These are phyloP conservation scores for Fusarium globosum DNA, from an alignment of 2,329 filamentous ascomycete genomes.

Conservation along the genomic window DNA sequence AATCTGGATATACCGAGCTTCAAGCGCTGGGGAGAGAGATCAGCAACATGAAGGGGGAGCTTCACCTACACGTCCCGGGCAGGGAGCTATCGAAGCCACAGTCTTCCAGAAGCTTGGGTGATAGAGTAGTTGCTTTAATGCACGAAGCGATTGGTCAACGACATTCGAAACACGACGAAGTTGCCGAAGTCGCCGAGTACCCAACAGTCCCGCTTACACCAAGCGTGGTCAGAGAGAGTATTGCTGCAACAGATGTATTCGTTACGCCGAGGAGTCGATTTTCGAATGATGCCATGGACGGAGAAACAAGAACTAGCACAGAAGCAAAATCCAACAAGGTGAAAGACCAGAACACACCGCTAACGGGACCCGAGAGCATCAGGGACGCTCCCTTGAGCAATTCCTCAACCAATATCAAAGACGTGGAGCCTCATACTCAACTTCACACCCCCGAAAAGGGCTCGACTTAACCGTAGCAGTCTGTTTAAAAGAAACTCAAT, in stretches of 20 bases:
- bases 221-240: slow-evolving; percentile 26
- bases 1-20: slow-evolving; percentile 38
- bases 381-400: neutral
- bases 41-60: slow-evolving; percentile 26
- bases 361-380: neutral
- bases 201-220: slow-evolving; percentile 24
- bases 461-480: neutral
- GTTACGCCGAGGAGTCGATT: slow-evolving; percentile 39
- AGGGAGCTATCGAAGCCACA: slow-evolving; percentile 2
- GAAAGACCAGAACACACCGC: neutral
- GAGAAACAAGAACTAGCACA: neutral
- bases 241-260: slow-evolving; percentile 35
- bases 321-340: neutral
- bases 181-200: neutral
- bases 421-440: neutral
- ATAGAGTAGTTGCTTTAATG: slow-evolving; percentile 35
- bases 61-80: neutral
- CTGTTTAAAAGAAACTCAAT: neutral
- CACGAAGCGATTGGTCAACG: slow-evolving; percentile 22
- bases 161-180: slow-evolving; percentile 4
- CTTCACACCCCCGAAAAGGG: neutral
- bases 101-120: slow-evolving; percentile 30
- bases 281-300: neutral
- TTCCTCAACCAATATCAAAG: neutral
- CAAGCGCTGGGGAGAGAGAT: slow-evolving; percentile 38